phyloP scores from a whole-genome alignment of 2,329 filamentous ascomycete species.

The Diplodia intermedia region DNA sequence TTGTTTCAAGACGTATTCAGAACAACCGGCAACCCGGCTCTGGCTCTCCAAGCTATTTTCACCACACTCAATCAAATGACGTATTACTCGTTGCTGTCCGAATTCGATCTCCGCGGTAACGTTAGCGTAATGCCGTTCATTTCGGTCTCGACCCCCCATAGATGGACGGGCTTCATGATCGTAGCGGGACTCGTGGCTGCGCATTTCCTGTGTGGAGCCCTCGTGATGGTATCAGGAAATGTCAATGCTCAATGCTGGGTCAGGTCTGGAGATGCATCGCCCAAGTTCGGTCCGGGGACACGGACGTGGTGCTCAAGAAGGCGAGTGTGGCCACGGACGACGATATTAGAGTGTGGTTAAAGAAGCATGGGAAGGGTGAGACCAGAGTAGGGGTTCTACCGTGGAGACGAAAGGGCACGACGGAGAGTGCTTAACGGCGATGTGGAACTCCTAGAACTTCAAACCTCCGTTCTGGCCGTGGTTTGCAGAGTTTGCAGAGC shows the following conservation, averaged over 20 bases:
- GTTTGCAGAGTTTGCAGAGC: slow-evolving; percentile 4
- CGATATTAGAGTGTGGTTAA: background rate
- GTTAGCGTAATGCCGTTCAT: background rate
- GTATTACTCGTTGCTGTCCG: slow-evolving; percentile 33
- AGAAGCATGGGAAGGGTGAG: background rate
- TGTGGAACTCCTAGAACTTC: background rate
- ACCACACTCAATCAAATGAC: too few species aligned
- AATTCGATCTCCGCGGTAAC: slow-evolving; percentile 22
- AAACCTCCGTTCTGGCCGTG: slow-evolving; percentile 1
- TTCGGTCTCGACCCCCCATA: slow-evolving; percentile 7
- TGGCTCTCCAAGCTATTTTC: too few species aligned
- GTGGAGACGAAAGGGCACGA: background rate
- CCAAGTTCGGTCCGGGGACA: background rate
- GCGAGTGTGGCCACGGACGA: background rate
- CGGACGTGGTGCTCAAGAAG: background rate
- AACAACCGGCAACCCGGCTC: too few species aligned
- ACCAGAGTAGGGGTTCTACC: background rate
- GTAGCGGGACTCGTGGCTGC: slow-evolving; percentile 24
- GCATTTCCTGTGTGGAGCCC: slow-evolving; percentile 16
- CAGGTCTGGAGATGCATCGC: background rate
- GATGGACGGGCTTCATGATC: slow-evolving; percentile 31
- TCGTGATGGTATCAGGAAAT: background rate
- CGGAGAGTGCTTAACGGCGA: too few species aligned
- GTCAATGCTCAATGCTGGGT: background rate
- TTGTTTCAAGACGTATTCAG: too few species aligned